These are phyloP conservation scores for Ceratobasidium sp. DNA, from an alignment of 1,284 basidiomycete genomes.

Conservation along the genomic window DNA sequence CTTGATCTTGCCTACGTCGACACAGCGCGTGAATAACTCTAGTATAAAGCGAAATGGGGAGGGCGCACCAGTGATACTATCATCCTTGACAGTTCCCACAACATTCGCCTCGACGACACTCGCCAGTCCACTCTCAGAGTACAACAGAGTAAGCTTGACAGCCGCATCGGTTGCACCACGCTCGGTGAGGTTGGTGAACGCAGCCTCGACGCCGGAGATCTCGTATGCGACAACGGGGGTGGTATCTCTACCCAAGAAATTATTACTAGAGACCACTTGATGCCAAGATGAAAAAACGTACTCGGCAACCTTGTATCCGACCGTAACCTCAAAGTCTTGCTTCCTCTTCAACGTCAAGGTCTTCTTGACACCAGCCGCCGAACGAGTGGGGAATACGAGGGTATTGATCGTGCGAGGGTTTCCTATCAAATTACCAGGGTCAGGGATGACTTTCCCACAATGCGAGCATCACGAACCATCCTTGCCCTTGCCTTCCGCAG, in stretches of 20 bases:
- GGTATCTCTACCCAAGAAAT: not conserved
- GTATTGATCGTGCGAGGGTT: slow-evolving; percentile 78
- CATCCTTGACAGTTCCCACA: slow-evolving; percentile 81
- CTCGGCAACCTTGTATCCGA: slow-evolving; percentile 74
- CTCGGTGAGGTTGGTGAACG: slow-evolving; percentile 80
- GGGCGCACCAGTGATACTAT: slow-evolving; percentile 76
- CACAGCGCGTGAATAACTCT: not conserved
- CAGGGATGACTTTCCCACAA: not conserved
- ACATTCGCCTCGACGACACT: slow-evolving; percentile 82
- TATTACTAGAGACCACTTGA: too few relatives aligned
- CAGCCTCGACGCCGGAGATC: slow-evolving; percentile 76
- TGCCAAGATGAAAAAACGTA: not conserved
- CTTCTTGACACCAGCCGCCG: slow-evolving; percentile 84
- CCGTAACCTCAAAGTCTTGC: slow-evolving; percentile 79
- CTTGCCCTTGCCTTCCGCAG: slow-evolving; percentile 67
- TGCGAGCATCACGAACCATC: slow-evolving; percentile 34
- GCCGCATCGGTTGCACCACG: slow-evolving; percentile 73
- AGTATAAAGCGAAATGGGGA: slow-evolving; percentile 36
- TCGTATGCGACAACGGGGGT: slow-evolving; percentile 63
- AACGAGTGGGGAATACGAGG: slow-evolving; percentile 79
- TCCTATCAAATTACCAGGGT: slow-evolving; percentile 33
- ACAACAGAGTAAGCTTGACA: slow-evolving; percentile 82
- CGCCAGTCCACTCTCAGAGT: slow-evolving; percentile 88
- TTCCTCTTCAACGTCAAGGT: slow-evolving; percentile 84
- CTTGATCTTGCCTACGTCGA: slow-evolving; percentile 78